Conservation (phyloP, 495 filamentous ascomycete species). For the Neurospora sp. region DNA sequence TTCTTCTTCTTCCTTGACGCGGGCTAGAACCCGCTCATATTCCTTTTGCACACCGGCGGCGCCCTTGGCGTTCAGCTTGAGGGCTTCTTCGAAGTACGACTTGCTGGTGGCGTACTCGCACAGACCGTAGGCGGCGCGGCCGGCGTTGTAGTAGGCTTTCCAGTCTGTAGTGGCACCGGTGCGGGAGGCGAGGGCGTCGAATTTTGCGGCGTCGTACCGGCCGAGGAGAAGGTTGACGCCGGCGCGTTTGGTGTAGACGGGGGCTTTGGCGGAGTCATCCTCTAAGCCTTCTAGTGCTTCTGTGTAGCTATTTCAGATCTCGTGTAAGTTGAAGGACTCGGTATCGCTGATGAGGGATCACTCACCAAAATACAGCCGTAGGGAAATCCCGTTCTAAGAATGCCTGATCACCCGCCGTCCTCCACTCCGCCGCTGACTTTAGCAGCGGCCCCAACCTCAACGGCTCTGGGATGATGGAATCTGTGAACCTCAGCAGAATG, state of each 20-base stretch:
- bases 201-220: slow-evolving; percentile 37
- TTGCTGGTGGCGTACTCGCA: slow-evolving; percentile 24
- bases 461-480: slow-evolving; percentile 17
- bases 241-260: slow-evolving; percentile 34
- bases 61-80: slow-evolving; percentile 22
- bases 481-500: slow-evolving; percentile 13
- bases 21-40: slow-evolving; percentile 21
- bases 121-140: slow-evolving; percentile 38
- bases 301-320: slow-evolving; percentile 16
- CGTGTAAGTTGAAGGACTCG: not conserved
- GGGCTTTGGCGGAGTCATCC: slow-evolving; percentile 8
- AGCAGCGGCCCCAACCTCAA: slow-evolving; percentile 17
- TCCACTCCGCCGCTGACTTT: slow-evolving; percentile 25
- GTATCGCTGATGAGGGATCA: no score
- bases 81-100: slow-evolving; percentile 20
- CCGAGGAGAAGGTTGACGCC: slow-evolving; percentile 33
- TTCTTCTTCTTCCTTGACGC: slow-evolving; percentile 25
- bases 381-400: slow-evolving; percentile 27
- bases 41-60: slow-evolving; percentile 18
- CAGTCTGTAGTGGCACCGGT: slow-evolving; percentile 21
- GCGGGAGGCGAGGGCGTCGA: slow-evolving; percentile 29
- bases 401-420: slow-evolving; percentile 20
- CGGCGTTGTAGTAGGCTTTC: slow-evolving; percentile 40
- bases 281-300: slow-evolving; percentile 18
- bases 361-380: slow-evolving; percentile 25